A percentile compares a stretch with the other conserved stretches of the same genome.
Evolutionary conservation across 768 basidiomycete species (phyloP).

Genomic region (Serendipita indica): DNA sequence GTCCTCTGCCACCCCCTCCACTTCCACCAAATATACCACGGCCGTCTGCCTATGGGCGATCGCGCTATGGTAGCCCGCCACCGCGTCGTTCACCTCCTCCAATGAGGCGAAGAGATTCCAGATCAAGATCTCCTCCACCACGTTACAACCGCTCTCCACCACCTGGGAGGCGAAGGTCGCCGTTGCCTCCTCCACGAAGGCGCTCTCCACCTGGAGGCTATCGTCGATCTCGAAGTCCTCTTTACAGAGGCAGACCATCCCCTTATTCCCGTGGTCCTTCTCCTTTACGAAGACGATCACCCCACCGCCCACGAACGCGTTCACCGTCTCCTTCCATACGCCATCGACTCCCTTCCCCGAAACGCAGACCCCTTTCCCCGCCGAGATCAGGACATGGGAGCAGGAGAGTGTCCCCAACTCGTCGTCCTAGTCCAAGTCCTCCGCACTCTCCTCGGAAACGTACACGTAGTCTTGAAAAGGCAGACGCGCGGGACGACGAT

Average conservation of each 20-base stretch:
- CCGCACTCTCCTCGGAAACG: background rate
- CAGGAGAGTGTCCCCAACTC: background rate
- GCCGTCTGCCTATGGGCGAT: background rate
- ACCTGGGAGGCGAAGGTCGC: background rate
- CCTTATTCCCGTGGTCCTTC: background rate
- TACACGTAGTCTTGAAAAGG: constrained; percentile 4
- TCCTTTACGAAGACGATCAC: background rate
- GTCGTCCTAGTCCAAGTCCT: background rate
- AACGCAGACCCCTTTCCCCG: background rate
- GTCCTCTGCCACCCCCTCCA: background rate
- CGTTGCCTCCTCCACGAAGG: background rate
- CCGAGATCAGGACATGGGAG: background rate
- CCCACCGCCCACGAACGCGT: background rate
- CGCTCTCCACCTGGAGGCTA: background rate
- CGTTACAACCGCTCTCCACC: background rate
- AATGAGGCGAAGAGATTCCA: background rate
- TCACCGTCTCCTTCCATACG: background rate
- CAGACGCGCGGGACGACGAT: background rate
- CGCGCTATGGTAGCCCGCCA: constrained; percentile 3
- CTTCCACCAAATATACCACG: background rate
- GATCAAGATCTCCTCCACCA: background rate
- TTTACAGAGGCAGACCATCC: background rate
- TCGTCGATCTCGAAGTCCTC: background rate
- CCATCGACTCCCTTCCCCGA: background rate
- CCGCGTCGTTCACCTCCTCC: background rate